Evolutionary conservation across 768 basidiomycete species (phyloP).

Genomic region (Punctularia strigosozonata): DNA sequence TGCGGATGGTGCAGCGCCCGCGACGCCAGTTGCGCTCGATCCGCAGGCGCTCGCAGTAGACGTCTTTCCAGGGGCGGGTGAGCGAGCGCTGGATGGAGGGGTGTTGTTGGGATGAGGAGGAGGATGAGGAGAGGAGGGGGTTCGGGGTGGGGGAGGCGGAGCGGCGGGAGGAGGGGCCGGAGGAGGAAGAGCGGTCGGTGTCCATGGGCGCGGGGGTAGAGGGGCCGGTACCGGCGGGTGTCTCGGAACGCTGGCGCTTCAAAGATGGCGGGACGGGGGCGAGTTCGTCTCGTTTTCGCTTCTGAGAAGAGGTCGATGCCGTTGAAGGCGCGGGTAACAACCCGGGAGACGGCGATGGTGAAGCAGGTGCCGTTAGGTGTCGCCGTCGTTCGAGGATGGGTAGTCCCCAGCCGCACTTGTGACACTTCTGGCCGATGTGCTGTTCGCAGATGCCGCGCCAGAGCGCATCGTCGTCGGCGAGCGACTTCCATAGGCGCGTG

Average conservation of each 20-base stretch:
- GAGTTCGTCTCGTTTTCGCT: conserved; percentile 28
- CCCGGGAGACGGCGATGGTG: conserved; percentile 25
- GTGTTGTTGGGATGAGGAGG: conserved; percentile 7
- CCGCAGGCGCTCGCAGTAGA: conserved; percentile 94
- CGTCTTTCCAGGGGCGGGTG: conserved; percentile 95
- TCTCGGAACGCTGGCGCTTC: conserved; percentile 40
- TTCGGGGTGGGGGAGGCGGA: conserved; percentile 9
- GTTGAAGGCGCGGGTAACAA: conserved; percentile 13
- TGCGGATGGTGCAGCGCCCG: conserved; percentile 76
- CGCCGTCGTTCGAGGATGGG: conserved; percentile 78
- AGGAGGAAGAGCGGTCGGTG: conserved; percentile 7
- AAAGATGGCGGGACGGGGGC: conserved; percentile 21
- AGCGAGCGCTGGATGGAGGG: too few relatives aligned
- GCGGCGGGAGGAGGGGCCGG: conserved; percentile 4
- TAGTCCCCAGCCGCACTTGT: conserved; percentile 95
- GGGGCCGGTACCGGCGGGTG: neutral
- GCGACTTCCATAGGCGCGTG: conserved; percentile 65
- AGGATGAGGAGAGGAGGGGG: conserved; percentile 8
- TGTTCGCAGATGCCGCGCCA: conserved; percentile 98
- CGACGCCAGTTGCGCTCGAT: conserved; percentile 97
- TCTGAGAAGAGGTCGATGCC: conserved; percentile 16
- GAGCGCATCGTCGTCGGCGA: conserved; percentile 91
- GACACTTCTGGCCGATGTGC: conserved; percentile 94
- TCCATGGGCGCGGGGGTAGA: conserved; percentile 8
- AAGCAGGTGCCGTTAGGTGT: too few relatives aligned